Percentiles rank a stretch among this genome's conserved stretches.
Evolutionary conservation across 2,329 filamentous ascomycete species (phyloP).

Genomic region (Capronia coronata): DNA sequence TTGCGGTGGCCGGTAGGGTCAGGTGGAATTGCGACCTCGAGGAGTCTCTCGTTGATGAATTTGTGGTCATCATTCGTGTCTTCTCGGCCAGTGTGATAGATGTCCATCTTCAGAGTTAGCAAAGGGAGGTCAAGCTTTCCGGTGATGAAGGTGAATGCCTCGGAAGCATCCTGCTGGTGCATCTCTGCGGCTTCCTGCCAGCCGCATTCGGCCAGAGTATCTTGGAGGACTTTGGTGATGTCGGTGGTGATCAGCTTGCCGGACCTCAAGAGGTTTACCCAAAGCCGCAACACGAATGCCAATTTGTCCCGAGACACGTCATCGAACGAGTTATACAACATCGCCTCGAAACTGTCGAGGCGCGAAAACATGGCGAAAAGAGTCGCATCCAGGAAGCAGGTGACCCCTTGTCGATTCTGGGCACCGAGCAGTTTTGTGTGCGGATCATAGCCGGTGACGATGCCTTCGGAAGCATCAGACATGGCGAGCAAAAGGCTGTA

Average conservation of each 20-base stretch:
- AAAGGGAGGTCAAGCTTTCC: constrained; percentile 81
- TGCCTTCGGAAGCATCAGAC: constrained; percentile 72
- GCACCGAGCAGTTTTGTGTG: constrained; percentile 70
- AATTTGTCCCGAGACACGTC: constrained; percentile 67
- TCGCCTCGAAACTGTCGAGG: constrained; percentile 84
- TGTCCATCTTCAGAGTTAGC: constrained; percentile 84
- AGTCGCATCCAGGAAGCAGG: constrained; percentile 88
- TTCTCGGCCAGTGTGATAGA: constrained; percentile 85
- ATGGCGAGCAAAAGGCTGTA: constrained; percentile 71
- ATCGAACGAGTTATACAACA: constrained; percentile 72
- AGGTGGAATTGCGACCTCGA: constrained; percentile 80
- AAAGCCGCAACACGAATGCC: constrained; percentile 71
- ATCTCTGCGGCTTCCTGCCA: constrained; percentile 73
- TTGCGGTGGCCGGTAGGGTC: constrained; percentile 56
- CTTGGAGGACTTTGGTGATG: constrained; percentile 78
- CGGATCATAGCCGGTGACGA: constrained; percentile 68
- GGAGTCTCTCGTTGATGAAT: constrained; percentile 80
- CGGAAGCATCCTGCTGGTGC: constrained; percentile 91
- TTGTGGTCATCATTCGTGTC: constrained; percentile 84
- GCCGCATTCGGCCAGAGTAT: constrained; percentile 74
- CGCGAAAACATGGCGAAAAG: constrained; percentile 95
- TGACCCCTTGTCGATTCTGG: constrained; percentile 76
- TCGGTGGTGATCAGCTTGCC: constrained; percentile 81
- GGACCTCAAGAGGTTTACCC: constrained; percentile 85
- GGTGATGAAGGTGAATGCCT: constrained; percentile 92